Evolutionary conservation across 345 rosid species (phyloP).

Genomic region (Pelargonium nanum): DNA sequence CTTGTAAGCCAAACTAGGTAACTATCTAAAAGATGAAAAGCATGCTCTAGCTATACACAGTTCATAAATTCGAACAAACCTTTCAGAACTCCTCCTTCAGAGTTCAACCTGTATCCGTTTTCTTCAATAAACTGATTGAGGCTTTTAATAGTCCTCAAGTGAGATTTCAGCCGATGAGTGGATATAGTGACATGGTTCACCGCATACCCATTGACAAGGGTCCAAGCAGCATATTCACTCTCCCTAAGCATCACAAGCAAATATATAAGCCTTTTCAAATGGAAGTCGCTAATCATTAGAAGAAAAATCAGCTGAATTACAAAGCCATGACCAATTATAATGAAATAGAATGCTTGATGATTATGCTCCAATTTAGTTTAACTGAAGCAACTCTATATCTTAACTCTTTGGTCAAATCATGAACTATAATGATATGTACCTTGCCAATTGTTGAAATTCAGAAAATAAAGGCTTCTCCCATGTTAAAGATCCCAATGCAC

Average conservation of each 20-base stretch:
- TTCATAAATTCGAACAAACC: conserved; percentile 34
- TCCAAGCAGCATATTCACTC: conserved; percentile 95
- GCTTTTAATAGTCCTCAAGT: conserved; percentile 40
- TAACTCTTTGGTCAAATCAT: background rate
- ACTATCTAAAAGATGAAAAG: no score
- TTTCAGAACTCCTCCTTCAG: conserved; percentile 78
- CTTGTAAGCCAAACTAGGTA: no score
- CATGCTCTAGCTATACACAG: background rate
- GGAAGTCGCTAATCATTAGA: background rate
- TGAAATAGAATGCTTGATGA: background rate
- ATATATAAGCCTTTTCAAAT: background rate
- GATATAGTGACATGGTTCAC: conserved; percentile 85
- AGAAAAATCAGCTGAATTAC: background rate
- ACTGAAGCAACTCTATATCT: background rate
- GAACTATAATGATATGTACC: conserved; percentile 24
- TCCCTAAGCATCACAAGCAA: conserved; percentile 33
- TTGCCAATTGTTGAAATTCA: conserved; percentile 73
- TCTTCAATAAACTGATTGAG: conserved; percentile 48
- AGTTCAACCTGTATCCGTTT: conserved; percentile 64
- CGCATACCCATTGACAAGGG: conserved; percentile 79
- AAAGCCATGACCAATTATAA: no score
- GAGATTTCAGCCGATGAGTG: conserved; percentile 57
- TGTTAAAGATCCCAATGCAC: conserved; percentile 70
- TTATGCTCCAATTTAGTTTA: background rate
- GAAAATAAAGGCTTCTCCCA: conserved; percentile 68